Percentiles rank a stretch among this genome's conserved stretches.
Conservation (phyloP, 2,329 filamentous ascomycete genomes). For the Ascochyta koolunga region DNA sequence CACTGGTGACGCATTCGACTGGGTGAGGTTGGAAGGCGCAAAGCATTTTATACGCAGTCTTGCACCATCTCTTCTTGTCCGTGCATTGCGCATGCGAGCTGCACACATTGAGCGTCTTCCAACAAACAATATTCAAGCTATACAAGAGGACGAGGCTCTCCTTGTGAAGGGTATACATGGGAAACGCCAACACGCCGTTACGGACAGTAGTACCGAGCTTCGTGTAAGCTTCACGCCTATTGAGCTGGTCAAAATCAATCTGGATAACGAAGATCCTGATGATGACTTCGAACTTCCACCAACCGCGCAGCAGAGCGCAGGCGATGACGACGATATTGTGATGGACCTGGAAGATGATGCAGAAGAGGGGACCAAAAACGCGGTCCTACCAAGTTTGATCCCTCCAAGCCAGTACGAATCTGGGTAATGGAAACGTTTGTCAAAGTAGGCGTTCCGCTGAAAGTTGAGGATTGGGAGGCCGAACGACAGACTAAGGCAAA, state of each 20-base stretch:
- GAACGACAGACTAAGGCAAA: conserved; percentile 29
- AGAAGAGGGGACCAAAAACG: conserved; percentile 51
- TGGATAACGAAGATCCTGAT: conserved; percentile 75
- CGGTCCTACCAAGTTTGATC: conserved; percentile 63
- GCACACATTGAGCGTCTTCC: conserved; percentile 24
- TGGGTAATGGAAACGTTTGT: conserved; percentile 73
- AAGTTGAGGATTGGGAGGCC: conserved; percentile 69
- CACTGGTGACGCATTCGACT: conserved; percentile 80
- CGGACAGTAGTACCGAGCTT: conserved; percentile 77
- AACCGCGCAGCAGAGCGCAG: conserved; percentile 24
- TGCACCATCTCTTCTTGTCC: conserved; percentile 75
- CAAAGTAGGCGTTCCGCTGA: conserved; percentile 67
- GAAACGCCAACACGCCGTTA: conserved; percentile 72
- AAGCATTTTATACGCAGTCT: conserved; percentile 83
- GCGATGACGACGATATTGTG: conserved; percentile 41
- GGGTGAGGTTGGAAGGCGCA: conserved; percentile 78
- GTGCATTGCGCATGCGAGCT: conserved; percentile 56
- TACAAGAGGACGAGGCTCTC: conserved; percentile 55
- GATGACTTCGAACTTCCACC: conserved; percentile 59
- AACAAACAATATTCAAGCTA: conserved; percentile 43
- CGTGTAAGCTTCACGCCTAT: conserved; percentile 79
- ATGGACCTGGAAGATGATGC: conserved; percentile 40
- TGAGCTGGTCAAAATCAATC: conserved; percentile 77
- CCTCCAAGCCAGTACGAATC: conserved; percentile 66
- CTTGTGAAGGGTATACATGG: conserved; percentile 72